Evolutionary conservation across 305 asterid species (phyloP).

Genomic region (Plantago coronopus): DNA sequence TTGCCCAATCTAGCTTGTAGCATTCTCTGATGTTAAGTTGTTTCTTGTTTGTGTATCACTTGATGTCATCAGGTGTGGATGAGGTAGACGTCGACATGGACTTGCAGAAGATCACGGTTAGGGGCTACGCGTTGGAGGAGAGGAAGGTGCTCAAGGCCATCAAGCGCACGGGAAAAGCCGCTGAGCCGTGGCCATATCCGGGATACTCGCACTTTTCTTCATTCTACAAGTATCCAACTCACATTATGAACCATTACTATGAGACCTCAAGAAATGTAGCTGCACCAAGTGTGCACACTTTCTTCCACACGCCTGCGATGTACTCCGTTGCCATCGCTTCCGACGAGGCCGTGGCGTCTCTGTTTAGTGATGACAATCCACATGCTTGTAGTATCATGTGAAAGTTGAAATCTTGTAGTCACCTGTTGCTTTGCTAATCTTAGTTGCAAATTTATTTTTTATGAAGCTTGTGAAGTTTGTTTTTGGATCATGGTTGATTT

Average conservation of each 20-base stretch:
- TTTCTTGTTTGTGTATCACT: no score
- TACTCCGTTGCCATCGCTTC: slow-evolving; percentile 79
- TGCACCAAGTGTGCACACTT: slow-evolving; percentile 57
- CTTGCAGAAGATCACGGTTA: slow-evolving; percentile 59
- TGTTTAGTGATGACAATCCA: slow-evolving; percentile 86
- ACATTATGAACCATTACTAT: slow-evolving; percentile 68
- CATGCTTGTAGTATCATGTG: slow-evolving; percentile 83
- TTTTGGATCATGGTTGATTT: slow-evolving; percentile 3
- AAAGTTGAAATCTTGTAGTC: slow-evolving; percentile 6
- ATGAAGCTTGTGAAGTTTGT: not conserved
- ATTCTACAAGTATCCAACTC: slow-evolving; percentile 71
- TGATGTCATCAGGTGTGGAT: slow-evolving; percentile 55
- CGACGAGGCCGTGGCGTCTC: slow-evolving; percentile 81
- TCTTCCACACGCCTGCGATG: slow-evolving; percentile 79
- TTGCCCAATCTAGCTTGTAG: no score
- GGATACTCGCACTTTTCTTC: slow-evolving; percentile 66
- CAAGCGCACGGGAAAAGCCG: slow-evolving; percentile 84
- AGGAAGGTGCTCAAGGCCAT: slow-evolving; percentile 70
- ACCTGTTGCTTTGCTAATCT: no score
- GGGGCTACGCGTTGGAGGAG: slow-evolving; percentile 68
- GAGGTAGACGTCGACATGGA: slow-evolving; percentile 91
- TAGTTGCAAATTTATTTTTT: no score
- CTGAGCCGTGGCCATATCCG: slow-evolving; percentile 96
- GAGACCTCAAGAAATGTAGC: slow-evolving; percentile 58
- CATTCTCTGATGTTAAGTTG: no score